Percentiles rank a stretch among this genome's conserved stretches.
phyloP scores from a whole-genome alignment of 2,329 filamentous ascomycete genomes.

The Raffaelea albimanens region DNA sequence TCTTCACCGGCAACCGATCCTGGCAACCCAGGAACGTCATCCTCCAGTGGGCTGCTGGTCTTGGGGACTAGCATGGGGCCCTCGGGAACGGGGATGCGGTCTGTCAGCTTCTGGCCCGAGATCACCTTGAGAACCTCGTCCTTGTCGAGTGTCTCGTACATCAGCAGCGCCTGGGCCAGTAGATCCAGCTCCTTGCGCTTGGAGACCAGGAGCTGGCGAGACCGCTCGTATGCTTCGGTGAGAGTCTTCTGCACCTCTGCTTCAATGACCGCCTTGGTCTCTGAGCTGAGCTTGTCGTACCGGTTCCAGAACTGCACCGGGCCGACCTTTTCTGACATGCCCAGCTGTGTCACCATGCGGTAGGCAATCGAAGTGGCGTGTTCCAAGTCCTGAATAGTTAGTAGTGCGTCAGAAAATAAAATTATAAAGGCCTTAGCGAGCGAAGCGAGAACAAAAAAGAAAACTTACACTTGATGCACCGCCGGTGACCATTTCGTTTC shows the following conservation, averaged over 20 bases:
- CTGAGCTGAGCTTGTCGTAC: constrained; percentile 72
- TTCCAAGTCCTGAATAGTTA: constrained; percentile 60
- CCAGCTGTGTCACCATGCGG: constrained; percentile 77
- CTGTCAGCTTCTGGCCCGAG: constrained; percentile 69
- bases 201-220: constrained; percentile 58
- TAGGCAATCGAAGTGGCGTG: constrained; percentile 75
- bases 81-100: constrained; percentile 52
- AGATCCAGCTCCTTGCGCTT: constrained; percentile 80
- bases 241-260: constrained; percentile 77
- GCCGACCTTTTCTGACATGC: constrained; percentile 81
- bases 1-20: constrained; percentile 1
- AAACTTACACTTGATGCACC: constrained; percentile 67
- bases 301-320: constrained; percentile 80
- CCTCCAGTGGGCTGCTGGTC: constrained; percentile 8
- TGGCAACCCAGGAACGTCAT: constrained; percentile 8
- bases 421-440: too few relatives aligned
- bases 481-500: constrained; percentile 81
- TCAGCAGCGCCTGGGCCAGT: constrained; percentile 77
- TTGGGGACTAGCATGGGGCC: constrained; percentile 59
- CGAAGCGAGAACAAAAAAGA: not conserved
- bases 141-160: constrained; percentile 87
- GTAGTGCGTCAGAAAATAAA: constrained; percentile 3
- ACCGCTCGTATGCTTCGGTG: constrained; percentile 70
- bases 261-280: constrained; percentile 82
- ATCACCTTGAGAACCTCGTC: constrained; percentile 88